Percentiles rank a stretch among this genome's conserved stretches.
These are phyloP conservation scores for Ustilago cynodontis DNA, from an alignment of 1,284 basidiomycete genomes.

Conservation along the genomic window DNA sequence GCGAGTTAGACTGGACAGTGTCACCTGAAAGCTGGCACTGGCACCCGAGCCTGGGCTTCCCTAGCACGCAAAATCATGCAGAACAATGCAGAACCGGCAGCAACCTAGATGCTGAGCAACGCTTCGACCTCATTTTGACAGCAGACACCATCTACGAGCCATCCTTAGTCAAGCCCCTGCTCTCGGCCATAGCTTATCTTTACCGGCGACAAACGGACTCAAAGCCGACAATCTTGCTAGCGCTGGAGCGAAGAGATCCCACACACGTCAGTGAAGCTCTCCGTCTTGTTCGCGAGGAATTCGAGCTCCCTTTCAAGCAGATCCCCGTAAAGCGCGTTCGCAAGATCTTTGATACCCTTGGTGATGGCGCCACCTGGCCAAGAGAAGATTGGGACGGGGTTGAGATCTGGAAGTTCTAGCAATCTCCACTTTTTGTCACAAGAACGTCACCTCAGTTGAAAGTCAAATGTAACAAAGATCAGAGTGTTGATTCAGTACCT, in stretches of 20 bases:
- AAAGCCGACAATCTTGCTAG: constrained; percentile 73
- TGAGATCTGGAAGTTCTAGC: constrained; percentile 77
- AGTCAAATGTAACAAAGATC: constrained; percentile 1
- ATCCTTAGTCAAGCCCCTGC: constrained; percentile 78
- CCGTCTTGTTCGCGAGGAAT: constrained; percentile 65
- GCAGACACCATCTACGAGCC: constrained; percentile 85
- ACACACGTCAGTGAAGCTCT: constrained; percentile 34
- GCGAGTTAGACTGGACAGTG: constrained; percentile 75
- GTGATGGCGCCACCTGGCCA: constrained; percentile 73
- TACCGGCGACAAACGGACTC: constrained; percentile 69
- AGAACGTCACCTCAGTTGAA: background rate
- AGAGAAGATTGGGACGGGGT: constrained; percentile 81
- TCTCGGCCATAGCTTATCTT: constrained; percentile 76
- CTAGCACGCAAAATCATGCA: background rate
- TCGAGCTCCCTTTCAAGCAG: constrained; percentile 76
- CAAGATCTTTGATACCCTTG: constrained; percentile 76
- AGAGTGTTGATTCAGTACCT: background rate
- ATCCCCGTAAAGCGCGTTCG: constrained; percentile 76
- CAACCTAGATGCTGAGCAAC: background rate
- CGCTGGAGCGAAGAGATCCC: constrained; percentile 43
- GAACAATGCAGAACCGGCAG: background rate
- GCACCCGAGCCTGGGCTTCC: constrained; percentile 10
- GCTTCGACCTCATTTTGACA: constrained; percentile 81
- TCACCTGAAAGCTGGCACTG: constrained; percentile 22
- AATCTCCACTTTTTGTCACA: background rate